phyloP scores from a whole-genome alignment of 225 moss, liverwort and hornwort species.

The Neckera pumila region DNA sequence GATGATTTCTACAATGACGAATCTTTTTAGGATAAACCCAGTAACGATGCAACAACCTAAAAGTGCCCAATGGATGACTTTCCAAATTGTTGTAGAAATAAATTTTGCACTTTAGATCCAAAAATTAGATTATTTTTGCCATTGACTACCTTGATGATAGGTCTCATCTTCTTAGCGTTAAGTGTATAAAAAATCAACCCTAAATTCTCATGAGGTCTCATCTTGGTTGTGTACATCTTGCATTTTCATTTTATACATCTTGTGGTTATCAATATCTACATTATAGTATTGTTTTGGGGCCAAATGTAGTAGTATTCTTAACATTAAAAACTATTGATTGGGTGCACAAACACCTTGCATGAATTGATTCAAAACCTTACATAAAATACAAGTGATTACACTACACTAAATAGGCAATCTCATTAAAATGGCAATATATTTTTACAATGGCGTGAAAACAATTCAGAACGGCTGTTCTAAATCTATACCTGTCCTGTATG shows the following conservation, averaged over 20 bases:
- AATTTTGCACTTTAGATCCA: no score
- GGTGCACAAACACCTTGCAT: accelerated
- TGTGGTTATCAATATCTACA: accelerated
- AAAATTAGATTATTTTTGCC: no score
- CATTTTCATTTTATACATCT: not conserved
- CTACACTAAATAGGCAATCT: no score
- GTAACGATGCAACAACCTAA: accelerated
- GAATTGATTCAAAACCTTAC: not conserved
- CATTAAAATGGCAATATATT: no score
- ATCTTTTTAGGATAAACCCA: accelerated
- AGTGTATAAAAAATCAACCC: not conserved
- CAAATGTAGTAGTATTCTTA: not conserved
- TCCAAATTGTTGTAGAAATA: no score
- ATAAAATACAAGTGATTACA: not conserved
- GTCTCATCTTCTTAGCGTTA: no score
- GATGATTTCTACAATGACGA: no score
- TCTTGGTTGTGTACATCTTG: not conserved
- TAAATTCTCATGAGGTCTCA: not conserved
- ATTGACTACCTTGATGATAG: no score
- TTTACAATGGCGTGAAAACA: no score
- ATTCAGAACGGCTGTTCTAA: no score
- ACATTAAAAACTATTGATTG: not conserved
- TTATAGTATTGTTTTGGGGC: accelerated
- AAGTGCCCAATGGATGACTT: no score
- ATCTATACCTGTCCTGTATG: no score